Evolutionary conservation across 306 rosid genomes (phyloP), one percentile per base, ranked within the genome.

Genomic region (apple (Malus domestica)): DNA sequence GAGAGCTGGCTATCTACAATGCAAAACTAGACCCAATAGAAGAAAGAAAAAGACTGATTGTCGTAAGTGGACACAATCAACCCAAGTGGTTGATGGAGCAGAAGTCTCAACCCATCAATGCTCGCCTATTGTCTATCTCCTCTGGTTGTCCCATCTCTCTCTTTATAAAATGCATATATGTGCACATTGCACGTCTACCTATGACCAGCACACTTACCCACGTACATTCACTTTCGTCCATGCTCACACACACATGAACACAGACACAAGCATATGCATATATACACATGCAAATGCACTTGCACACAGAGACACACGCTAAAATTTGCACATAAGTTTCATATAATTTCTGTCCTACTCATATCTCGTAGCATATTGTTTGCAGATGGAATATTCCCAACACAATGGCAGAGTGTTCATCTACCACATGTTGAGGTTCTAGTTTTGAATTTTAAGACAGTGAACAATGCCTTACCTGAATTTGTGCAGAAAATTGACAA

Each of bases 41-140:
- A 60, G 54, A 75, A 45, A 82, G 89, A 76, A 79, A 80, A 16
- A 84, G 86, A 78, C 52, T 88, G 59, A 62, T 83, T 69, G 35
- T 88, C 38, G 23, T 83, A 2, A 42, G 3, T 29, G 82, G 81
- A 77, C 82, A 85, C 67, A 69, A 84, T 76, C 72, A 79, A 69
- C 97, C 96, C 6, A 13, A 72, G 7, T 90, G 96, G 90, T 88
- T 89, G 97, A 77, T 22, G 8, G 20, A 55, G 78, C 76, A 76
- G 61, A 79, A 72, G 12, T 71, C 78, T 72, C 67, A 82, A 71
- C 83, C 51, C 23, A 38, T 84, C 33, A 75, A 70, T 23, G 91
- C 97, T 1, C 78, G 52, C 72, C 64, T 83, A 3, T 29, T 92
- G 38, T 90, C 96, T 4, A 81, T 92, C 80, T 81, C 91, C 79